Percentiles rank a stretch among this genome's conserved stretches.
phyloP scores from a whole-genome alignment of 2,329 filamentous ascomycete species.

The Clarireedia sp. region DNA sequence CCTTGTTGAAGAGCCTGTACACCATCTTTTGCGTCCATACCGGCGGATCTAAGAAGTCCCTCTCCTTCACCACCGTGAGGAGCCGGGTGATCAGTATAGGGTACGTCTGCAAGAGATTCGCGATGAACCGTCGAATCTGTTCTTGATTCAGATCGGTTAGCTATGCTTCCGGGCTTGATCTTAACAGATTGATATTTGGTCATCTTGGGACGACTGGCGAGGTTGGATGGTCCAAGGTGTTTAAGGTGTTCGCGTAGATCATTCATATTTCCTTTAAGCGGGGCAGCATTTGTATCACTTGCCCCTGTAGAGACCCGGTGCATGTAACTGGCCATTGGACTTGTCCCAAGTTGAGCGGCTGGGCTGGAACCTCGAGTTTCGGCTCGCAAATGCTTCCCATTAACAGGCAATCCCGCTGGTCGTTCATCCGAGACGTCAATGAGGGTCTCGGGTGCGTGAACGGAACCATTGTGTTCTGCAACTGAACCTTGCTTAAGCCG shows the following conservation, averaged over 20 bases:
- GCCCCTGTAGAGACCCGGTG: conserved; percentile 46
- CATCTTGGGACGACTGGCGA: conserved; percentile 54
- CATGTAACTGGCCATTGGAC: conserved; percentile 45
- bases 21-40: conserved; percentile 54
- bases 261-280: conserved; percentile 52
- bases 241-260: conserved; percentile 58
- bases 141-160: conserved; percentile 20
- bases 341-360: conserved; percentile 19
- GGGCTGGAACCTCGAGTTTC: conserved; percentile 15
- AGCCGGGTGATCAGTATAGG: conserved; percentile 32
- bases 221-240: conserved; percentile 59
- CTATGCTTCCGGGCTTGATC: conserved; percentile 45
- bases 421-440: conserved; percentile 38
- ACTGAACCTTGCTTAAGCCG: conserved; percentile 53
- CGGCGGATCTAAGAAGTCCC: conserved; percentile 45
- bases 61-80: conserved; percentile 45
- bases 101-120: conserved; percentile 32
- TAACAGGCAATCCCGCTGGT: conserved; percentile 11
- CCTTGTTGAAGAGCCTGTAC: conserved; percentile 51
- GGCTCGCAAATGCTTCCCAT: conserved; percentile 11
- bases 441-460: conserved; percentile 30
- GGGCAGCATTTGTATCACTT: conserved; percentile 45
- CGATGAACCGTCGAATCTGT: conserved; percentile 35
- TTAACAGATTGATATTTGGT: conserved; percentile 58
- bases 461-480: conserved; percentile 36